These are phyloP conservation scores for Rhizomucor pusillus DNA, from an alignment of 371 early-diverging fungal genomes.

Conservation along the genomic window DNA sequence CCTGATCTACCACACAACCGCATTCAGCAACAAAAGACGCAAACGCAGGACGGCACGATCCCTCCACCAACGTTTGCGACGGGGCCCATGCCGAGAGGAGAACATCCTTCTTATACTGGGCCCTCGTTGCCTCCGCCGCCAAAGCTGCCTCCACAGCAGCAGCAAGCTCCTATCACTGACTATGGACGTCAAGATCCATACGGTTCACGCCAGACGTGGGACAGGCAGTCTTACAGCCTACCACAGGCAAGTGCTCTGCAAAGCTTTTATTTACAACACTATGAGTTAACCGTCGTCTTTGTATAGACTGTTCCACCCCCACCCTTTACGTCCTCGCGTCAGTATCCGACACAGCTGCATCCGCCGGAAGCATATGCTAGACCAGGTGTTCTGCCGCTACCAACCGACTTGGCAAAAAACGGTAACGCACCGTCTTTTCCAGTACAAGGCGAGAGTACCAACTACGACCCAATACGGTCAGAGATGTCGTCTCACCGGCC, in stretches of 20 bases:
- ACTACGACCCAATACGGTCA: slow-evolving; percentile 2
- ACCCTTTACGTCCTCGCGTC: too few relatives aligned
- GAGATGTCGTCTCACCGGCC: neutral
- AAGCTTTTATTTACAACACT: too few relatives aligned
- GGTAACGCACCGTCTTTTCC: too few relatives aligned
- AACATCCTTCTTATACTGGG: neutral
- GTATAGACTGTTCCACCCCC: too few relatives aligned
- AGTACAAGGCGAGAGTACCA: too few relatives aligned
- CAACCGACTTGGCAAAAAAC: too few relatives aligned
- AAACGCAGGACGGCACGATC: neutral
- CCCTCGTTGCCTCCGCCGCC: slow-evolving; percentile 1
- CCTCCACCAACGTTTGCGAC: neutral
- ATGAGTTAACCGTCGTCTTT: too few relatives aligned
- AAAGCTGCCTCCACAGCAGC: neutral
- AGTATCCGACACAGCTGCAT: too few relatives aligned
- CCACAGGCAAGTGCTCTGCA: too few relatives aligned
- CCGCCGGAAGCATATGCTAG: too few relatives aligned
- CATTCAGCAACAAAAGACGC: neutral
- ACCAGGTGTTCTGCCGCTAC: too few relatives aligned
- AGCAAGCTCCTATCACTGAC: neutral
- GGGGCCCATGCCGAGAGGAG: neutral
- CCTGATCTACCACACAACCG: neutral
- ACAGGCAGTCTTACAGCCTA: too few relatives aligned
- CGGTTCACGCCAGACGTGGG: neutral
- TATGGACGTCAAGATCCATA: neutral